Base-by-base conservation (phyloP, 495 filamentous ascomycete genomes). In the Aspergillus taichungensis region DNA sequence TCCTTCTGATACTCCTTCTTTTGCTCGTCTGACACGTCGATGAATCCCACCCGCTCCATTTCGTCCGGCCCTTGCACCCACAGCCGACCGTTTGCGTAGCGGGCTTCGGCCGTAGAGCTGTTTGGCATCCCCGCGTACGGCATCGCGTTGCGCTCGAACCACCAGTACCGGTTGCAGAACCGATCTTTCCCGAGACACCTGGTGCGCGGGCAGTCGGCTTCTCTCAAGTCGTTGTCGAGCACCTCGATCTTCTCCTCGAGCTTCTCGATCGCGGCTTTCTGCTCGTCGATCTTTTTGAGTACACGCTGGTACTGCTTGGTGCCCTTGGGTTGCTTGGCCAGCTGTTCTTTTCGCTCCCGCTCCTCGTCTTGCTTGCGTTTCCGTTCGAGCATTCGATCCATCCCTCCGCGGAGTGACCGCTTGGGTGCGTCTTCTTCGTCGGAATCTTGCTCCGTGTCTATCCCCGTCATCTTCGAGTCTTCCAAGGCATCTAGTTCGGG, bases 121-220 rank as follows among this genome's bases (percentile, higher is more conserved):
- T 77, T 73, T 0, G 89, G 91, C 46, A 95, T 70, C 2, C 94
- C 94, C 37, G 72, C 88, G 59, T 87, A 95, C 1, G 92, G 94
- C 92, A 97, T 96, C 27, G 89, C 92, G 57, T 97, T 98, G 32
- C 90, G 84, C 65, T 98, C 92, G 60, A 96, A 95, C 91, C 91
- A 98, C 73, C 89, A 96, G 60, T 97, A 98, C 13, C 89, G 85
- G 58, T 97, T 98, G 80, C 87, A 95, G 71, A 94, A 98, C 18
- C 92, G 79, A 60, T 98, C 92, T 50, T 88, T 87, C 36, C 92
- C 92, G 8, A 98, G 74, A 42, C 88, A 80, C 45, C 84, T 81
- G 10, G 89, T 95, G 40, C 92, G 84, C 33, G 88, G 85, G 56
- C 91, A 94, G 59, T 95, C 88, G 34, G 88, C 84, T 63, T 97